Evolutionary conservation across 257 asterid species (phyloP).

Genomic region (Solanum dulcamara): DNA sequence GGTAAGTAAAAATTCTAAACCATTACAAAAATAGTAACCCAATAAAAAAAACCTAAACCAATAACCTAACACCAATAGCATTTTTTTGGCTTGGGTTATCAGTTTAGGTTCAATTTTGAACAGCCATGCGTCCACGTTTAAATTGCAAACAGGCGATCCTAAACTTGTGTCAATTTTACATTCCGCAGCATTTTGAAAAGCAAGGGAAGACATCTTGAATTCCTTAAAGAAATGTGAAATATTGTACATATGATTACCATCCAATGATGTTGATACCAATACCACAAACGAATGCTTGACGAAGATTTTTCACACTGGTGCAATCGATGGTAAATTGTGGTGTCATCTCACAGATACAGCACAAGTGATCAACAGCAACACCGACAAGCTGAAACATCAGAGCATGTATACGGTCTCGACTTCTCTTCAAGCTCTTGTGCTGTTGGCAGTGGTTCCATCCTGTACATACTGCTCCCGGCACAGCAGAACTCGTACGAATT

Average conservation of each 20-base stretch:
- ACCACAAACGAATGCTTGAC: not conserved
- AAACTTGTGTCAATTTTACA: not conserved
- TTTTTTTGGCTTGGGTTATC: no score
- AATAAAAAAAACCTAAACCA: no score
- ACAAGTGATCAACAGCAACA: constrained; percentile 42
- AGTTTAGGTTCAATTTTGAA: no score
- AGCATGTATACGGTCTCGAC: constrained; percentile 64
- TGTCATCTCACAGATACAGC: not conserved
- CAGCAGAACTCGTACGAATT: constrained; percentile 65
- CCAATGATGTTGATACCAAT: not conserved
- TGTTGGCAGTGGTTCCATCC: constrained; percentile 68
- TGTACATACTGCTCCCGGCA: constrained; percentile 31
- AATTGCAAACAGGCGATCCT: no score
- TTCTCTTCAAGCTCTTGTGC: constrained; percentile 51
- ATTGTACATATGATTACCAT: not conserved
- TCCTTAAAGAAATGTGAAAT: not conserved
- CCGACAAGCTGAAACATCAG: constrained; percentile 52
- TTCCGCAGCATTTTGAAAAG: not conserved
- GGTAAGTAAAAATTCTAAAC: no score
- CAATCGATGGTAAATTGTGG: not conserved
- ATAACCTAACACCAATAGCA: not conserved
- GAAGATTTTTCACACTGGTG: not conserved
- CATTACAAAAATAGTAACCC: not conserved
- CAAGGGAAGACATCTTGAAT: not conserved
- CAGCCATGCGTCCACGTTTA: not conserved